Conservation (phyloP, 148 eudicot species). For the Polygonum maritimum region DNA sequence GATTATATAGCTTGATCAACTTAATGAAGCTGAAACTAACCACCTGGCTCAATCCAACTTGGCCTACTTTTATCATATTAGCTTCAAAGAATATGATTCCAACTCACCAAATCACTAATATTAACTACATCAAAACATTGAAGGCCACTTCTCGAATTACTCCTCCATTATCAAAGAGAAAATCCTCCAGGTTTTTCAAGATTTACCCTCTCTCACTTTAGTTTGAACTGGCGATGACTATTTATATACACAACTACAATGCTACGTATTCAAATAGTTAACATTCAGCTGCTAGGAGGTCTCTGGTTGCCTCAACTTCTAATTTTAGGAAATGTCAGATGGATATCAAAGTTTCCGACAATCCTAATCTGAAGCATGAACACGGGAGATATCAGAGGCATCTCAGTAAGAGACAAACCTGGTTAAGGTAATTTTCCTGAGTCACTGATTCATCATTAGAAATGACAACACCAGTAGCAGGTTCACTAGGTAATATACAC, state of each 20-base stretch:
- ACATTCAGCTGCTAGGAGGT: background rate
- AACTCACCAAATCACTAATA: background rate
- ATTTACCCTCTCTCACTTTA: background rate
- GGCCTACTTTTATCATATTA: background rate
- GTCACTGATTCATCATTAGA: conserved; percentile 17
- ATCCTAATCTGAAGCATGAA: background rate
- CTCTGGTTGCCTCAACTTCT: background rate
- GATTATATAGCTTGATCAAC: background rate
- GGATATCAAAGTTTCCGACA: background rate
- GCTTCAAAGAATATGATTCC: background rate
- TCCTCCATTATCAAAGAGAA: background rate
- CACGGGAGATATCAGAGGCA: background rate
- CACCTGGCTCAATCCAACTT: background rate
- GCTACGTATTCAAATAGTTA: background rate
- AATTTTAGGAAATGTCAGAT: background rate
- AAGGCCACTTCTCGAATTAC: background rate
- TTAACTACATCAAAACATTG: background rate
- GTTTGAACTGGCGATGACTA: background rate
- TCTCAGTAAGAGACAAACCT: conserved; percentile 31
- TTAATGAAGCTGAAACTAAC: background rate
- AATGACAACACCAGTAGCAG: conserved; percentile 14
- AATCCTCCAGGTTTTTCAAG: background rate
- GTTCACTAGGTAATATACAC: conserved; percentile 20
- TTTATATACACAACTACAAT: background rate
- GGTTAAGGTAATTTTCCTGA: conserved; percentile 48